phyloP scores from a whole-genome alignment of 177 flowering plant genomes.

The Telopea speciosissima region DNA sequence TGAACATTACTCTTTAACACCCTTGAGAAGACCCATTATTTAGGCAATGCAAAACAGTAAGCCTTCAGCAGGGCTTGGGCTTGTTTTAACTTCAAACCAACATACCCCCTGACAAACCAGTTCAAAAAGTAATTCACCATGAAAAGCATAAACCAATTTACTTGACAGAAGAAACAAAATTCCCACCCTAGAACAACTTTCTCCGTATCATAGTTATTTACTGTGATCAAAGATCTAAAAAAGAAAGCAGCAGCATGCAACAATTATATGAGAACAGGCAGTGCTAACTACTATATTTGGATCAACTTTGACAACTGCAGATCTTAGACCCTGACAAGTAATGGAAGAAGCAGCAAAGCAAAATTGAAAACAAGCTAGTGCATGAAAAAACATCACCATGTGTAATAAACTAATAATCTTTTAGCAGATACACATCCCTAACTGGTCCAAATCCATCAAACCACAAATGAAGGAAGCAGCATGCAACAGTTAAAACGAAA shows the following conservation, averaged over 20 bases:
- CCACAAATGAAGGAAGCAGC: neutral
- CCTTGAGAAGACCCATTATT: constrained; percentile 41
- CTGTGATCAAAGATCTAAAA: neutral
- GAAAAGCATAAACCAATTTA: constrained; percentile 15
- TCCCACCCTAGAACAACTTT: constrained; percentile 4
- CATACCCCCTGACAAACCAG: constrained; percentile 81
- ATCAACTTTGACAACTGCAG: neutral
- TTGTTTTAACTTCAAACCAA: constrained; percentile 83
- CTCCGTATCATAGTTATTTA: neutral
- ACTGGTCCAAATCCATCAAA: constrained; percentile 80
- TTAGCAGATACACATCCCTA: constrained; percentile 75
- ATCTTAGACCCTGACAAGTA: neutral
- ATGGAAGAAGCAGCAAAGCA: neutral
- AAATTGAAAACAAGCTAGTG: neutral
- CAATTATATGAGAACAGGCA: neutral
- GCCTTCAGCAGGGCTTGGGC: constrained; percentile 74
- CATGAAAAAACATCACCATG: constrained; percentile 44
- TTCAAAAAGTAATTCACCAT: constrained; percentile 48
- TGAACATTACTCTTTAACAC: constrained; percentile 29
- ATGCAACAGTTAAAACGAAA: too few relatives aligned
- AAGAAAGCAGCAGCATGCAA: neutral
- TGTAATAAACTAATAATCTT: constrained; percentile 74
- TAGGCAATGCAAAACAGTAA: constrained; percentile 48
- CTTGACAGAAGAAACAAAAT: constrained; percentile 1
- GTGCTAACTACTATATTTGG: neutral